Evolutionary conservation across 1,139 yeast species (phyloP), one percentile per base, ranked within the genome.

Genomic region (Taphrina wiesneri): DNA sequence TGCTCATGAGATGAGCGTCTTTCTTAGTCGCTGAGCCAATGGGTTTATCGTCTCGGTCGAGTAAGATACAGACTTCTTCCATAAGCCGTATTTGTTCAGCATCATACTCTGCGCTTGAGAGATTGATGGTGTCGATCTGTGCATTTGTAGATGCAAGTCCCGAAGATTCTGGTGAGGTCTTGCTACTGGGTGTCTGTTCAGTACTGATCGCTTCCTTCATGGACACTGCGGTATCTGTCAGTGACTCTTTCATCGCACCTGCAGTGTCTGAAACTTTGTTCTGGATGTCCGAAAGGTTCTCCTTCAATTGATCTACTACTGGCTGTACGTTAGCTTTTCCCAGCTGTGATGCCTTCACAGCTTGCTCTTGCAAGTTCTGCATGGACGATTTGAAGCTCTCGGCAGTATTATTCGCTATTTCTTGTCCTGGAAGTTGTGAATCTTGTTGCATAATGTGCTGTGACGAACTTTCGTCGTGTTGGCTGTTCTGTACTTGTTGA

Each of bases 31-130:
- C 98, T 2, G 96, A 92, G 28, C 97, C 99, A 62, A 91, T 80
- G 9, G 97, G 96, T 65, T 75, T 79, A 76, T 93, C 99, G 73
- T 91, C 78, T 79, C 88, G 86, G 76, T 93, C 97, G 70, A 92
- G 81, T 2, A 93, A 96, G 70, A 93, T 91, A 77, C 99, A 93
- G 70, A 92, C 86, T 77, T 93, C 99, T 72, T 91, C 96, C 99
- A 95, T 93, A 71, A 93, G 82, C 74, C 86, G 84, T 77, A 93
- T 90, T 77, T 93, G 99, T 76, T 92, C 98, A 74, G 87, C 88
- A 75, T 93, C 97, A 72, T 91, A 96, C 25, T 97, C 98, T 9
- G 81, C 82, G 71, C 91, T 88, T 75, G 43, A 71, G 71, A 47
- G 73, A 77, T 32, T 23, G 47, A 25, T 74, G 75, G 21, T 59